Percentiles rank a stretch among this genome's conserved stretches.
Conservation (phyloP, 2,329 filamentous ascomycete genomes). For the Sporothrix phasma region DNA sequence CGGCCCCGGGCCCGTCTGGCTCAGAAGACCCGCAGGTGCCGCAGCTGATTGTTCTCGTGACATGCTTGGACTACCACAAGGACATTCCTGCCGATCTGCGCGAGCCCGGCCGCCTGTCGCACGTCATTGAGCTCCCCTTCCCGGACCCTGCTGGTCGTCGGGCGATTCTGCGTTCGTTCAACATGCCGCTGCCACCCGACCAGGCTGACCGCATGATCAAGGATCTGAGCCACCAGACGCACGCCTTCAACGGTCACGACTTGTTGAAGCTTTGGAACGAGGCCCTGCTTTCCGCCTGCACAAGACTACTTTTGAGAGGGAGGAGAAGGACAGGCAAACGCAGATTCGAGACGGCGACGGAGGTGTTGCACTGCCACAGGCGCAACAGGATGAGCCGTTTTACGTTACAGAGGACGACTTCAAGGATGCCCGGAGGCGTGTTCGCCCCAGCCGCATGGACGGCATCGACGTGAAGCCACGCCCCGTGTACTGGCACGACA, state of each 20-base stretch:
- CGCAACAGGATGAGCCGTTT: background rate
- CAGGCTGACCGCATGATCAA: slow-evolving; percentile 44
- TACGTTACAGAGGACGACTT: slow-evolving; percentile 43
- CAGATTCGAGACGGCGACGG: background rate
- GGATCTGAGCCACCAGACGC: slow-evolving; percentile 61
- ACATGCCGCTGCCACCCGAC: slow-evolving; percentile 36
- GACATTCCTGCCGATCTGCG: slow-evolving; percentile 63
- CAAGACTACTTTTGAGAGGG: background rate
- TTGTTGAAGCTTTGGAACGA: slow-evolving; percentile 30
- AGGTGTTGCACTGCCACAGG: background rate
- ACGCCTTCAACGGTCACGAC: slow-evolving; percentile 71
- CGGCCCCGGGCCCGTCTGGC: background rate
- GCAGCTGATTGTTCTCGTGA: slow-evolving; percentile 62
- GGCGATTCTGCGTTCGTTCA: slow-evolving; percentile 60
- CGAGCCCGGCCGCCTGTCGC: slow-evolving; percentile 52
- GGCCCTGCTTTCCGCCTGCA: background rate
- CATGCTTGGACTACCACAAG: slow-evolving; percentile 59
- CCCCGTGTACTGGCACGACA: slow-evolving; percentile 75
- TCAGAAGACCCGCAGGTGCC: slow-evolving; percentile 25
- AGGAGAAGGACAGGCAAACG: background rate
- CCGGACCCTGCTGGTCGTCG: slow-evolving; percentile 62
- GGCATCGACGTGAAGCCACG: slow-evolving; percentile 84
- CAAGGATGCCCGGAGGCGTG: slow-evolving; percentile 52
- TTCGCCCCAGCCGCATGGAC: slow-evolving; percentile 78
- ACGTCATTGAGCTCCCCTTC: slow-evolving; percentile 64